phyloP scores from a whole-genome alignment of 2,329 filamentous ascomycete genomes.

The Purpureocillium takamizusanense region DNA sequence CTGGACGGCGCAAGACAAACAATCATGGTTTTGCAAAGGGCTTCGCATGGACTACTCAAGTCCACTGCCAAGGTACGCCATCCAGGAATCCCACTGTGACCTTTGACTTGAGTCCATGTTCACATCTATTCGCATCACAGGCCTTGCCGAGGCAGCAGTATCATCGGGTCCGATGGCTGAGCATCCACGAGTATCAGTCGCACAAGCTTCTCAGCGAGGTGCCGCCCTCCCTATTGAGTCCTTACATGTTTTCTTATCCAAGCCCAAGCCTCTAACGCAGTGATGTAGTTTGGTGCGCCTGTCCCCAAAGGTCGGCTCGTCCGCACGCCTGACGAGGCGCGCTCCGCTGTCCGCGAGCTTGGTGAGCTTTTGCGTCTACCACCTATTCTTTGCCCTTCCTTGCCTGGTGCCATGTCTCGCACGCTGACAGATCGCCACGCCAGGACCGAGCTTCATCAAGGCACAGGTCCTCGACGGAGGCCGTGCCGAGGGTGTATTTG shows the following conservation, averaged over 20 bases:
- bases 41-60: too few relatives aligned
- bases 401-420: background rate
- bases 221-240: background rate
- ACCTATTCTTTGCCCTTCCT: background rate
- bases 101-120: too few relatives aligned
- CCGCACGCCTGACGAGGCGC: slow-evolving; percentile 11
- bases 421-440: background rate
- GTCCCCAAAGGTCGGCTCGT: slow-evolving; percentile 15
- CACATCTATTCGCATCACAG: too few relatives aligned
- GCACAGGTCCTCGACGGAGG: slow-evolving; percentile 15
- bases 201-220: slow-evolving; percentile 17
- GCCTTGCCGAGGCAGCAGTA: background rate
- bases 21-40: too few relatives aligned
- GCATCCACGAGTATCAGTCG: slow-evolving; percentile 18
- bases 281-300: slow-evolving; percentile 14
- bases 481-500: slow-evolving; percentile 6
- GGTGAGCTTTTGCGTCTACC: slow-evolving; percentile 9
- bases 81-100: too few relatives aligned
- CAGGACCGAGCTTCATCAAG: slow-evolving; percentile 16
- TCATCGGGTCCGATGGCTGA: slow-evolving; percentile 10
- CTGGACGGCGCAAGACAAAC: too few relatives aligned
- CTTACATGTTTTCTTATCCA: too few relatives aligned
- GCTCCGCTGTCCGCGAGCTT: slow-evolving; percentile 11
- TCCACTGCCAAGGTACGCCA: too few relatives aligned
- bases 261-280: slow-evolving; percentile 3